Percentiles rank a stretch among this genome's conserved stretches.
phyloP scores from a whole-genome alignment of 352 stramenopile genomes.

The Blastocystis sp. region DNA sequence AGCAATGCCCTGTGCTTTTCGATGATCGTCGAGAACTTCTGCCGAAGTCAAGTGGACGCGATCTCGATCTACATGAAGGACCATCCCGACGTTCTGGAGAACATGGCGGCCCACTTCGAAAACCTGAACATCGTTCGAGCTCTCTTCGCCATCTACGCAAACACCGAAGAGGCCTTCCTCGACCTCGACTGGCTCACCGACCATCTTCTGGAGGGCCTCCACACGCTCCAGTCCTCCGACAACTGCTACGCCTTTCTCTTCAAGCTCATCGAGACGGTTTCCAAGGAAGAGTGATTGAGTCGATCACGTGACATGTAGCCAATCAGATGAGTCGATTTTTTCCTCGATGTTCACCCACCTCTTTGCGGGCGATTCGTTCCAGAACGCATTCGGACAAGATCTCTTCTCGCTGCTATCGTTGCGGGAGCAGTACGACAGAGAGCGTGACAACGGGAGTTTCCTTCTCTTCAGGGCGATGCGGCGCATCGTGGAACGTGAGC shows the following conservation, averaged over 20 bases:
- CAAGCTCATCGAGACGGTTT: background rate
- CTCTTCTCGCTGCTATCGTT: background rate
- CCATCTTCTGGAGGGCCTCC: background rate
- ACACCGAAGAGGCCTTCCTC: background rate
- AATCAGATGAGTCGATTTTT: background rate
- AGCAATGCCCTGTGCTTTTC: conserved; percentile 43
- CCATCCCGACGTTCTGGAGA: background rate
- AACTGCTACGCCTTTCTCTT: background rate
- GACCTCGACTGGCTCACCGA: background rate
- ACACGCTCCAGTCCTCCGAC: background rate
- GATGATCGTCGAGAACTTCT: background rate
- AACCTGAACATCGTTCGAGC: background rate
- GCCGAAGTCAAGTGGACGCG: background rate
- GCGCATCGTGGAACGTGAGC: background rate
- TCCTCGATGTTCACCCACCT: background rate
- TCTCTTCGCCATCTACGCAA: background rate
- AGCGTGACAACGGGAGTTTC: background rate
- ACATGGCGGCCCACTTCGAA: background rate
- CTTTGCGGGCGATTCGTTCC: background rate
- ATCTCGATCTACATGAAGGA: background rate
- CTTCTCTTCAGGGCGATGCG: background rate
- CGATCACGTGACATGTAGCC: background rate
- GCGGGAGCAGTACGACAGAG: background rate
- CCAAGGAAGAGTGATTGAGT: background rate
- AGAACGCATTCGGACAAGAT: background rate